Evolutionary conservation across 2,329 filamentous ascomycete genomes (phyloP).

Genomic region (Trichoderma lentiforme): DNA sequence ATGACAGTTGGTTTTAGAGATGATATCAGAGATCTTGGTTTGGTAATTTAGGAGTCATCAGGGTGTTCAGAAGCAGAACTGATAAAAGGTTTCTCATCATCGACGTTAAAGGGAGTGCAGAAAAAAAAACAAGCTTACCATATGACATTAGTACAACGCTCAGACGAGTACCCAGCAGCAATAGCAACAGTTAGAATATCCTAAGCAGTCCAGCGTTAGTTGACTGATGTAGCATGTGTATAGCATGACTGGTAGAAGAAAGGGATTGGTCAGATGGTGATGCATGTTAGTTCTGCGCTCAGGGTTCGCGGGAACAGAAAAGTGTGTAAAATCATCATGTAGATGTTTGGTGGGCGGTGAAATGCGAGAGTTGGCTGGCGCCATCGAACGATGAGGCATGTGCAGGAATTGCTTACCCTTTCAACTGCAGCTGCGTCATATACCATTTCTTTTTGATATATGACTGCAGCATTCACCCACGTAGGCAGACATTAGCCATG

Average conservation of each 20-base stretch:
- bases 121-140: not conserved
- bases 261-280: constrained; percentile 63
- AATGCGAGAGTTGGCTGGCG: not conserved
- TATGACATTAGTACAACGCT: not conserved
- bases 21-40: constrained; percentile 57
- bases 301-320: constrained; percentile 61
- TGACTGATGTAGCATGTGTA: not conserved
- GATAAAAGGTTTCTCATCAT: constrained; percentile 65
- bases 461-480: not conserved
- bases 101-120: not conserved
- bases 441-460: not conserved
- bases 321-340: constrained; percentile 54
- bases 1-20: not conserved
- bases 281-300: constrained; percentile 69
- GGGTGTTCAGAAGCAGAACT: constrained; percentile 73
- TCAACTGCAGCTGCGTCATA: not conserved
- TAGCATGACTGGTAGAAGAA: constrained; percentile 21
- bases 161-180: not conserved
- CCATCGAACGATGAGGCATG: constrained; percentile 7
- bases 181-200: not conserved
- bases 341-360: not conserved
- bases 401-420: not conserved
- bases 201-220: constrained; percentile 2
- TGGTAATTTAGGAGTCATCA: constrained; percentile 67
- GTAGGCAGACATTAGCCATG: not conserved